These are phyloP conservation scores for Metrosideros polymorpha DNA, from an alignment of 441 rosid genomes.

Conservation along the genomic window DNA sequence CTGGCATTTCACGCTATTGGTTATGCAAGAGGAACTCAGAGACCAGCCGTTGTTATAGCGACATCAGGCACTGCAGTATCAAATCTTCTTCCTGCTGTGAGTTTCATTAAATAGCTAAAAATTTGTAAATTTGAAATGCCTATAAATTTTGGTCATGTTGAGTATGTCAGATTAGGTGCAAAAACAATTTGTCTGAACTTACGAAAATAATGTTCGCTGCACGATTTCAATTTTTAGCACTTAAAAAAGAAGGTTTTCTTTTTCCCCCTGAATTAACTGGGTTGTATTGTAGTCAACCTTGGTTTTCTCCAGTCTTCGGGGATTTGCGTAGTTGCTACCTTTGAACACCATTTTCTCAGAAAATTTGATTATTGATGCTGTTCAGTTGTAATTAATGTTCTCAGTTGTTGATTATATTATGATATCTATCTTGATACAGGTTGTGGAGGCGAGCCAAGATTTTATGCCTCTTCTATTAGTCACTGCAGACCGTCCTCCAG, in stretches of 20 bases:
- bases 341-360: neutral
- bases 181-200: neutral
- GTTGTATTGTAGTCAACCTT: neutral
- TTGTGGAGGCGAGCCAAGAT: constrained; percentile 98
- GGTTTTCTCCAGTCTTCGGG: neutral
- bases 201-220: neutral
- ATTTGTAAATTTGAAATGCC: neutral
- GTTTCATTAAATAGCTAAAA: constrained; percentile 13
- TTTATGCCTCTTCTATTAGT: constrained; percentile 79
- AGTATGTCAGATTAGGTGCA: neutral
- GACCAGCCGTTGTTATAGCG: constrained; percentile 83
- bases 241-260: neutral
- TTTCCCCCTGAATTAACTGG: neutral
- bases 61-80: constrained; percentile 99
- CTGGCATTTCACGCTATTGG: constrained; percentile 97
- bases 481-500: constrained; percentile 99
- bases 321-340: neutral
- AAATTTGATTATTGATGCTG: neutral
- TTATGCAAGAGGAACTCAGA: constrained; percentile 78
- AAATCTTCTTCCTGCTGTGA: constrained; percentile 98
- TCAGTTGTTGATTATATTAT: neutral
- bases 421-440: constrained; percentile 27
- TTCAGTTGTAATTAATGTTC: neutral
- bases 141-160: neutral
- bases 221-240: neutral